Evolutionary conservation across 2,329 filamentous ascomycete genomes (phyloP).

Genomic region (Stagonosporopsis vannaccii): DNA sequence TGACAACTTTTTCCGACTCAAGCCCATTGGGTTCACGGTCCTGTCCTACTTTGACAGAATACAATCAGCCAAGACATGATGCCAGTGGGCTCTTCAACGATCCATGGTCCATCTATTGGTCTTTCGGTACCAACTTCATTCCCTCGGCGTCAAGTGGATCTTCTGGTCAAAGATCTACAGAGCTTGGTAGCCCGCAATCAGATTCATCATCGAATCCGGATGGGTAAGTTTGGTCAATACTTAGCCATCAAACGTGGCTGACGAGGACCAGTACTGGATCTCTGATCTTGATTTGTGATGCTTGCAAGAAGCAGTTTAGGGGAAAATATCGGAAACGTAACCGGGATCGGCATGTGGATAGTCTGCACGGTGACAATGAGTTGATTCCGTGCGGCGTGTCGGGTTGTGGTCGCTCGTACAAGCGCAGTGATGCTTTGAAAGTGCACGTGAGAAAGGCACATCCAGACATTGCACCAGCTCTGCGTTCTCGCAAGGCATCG

Average conservation of each 20-base stretch:
- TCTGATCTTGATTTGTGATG: not conserved
- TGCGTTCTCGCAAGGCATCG: not conserved
- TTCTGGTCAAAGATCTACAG: not conserved
- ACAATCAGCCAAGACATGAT: not conserved
- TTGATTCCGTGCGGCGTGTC: not conserved
- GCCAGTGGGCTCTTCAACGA: not conserved
- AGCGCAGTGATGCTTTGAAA: not conserved
- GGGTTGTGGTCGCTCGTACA: not conserved
- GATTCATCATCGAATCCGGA: not conserved
- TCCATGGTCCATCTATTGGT: not conserved
- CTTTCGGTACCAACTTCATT: not conserved
- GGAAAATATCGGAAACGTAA: not conserved
- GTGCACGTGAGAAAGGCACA: not conserved
- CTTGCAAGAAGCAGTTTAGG: not conserved
- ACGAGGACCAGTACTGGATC: not conserved
- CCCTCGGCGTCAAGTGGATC: not conserved
- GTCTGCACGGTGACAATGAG: not conserved
- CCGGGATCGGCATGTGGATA: not conserved
- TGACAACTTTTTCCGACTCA: not conserved
- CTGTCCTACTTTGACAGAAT: not conserved
- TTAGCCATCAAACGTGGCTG: not conserved
- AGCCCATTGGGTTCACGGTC: no score
- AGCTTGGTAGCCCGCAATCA: not conserved
- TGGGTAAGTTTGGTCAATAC: not conserved
- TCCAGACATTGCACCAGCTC: not conserved